Base-by-base conservation (phyloP, 768 basidiomycete genomes). In the Pleurotus eryngii region DNA sequence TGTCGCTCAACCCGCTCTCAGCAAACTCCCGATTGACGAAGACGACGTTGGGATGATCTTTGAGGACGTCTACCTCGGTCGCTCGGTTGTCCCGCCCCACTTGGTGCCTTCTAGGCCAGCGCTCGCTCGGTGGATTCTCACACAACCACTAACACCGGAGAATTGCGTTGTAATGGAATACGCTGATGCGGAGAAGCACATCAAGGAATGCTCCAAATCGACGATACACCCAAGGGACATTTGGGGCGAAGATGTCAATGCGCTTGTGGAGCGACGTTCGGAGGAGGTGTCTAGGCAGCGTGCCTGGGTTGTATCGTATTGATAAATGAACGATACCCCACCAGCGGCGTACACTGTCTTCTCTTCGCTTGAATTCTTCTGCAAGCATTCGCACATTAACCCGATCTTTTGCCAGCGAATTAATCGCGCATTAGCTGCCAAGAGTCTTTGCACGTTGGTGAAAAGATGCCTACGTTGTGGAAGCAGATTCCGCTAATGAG, bases 121-220 rank as follows among this genome's bases (percentile, higher is more conserved):
- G 1, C 76, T 95, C 2, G 80, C 90, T 20, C 78, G 93, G 46
- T 99, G 96, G 97, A 86, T 93, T 63, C 79, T 81, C 15, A 67
- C 68, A 2, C 70, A 70, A 38, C 86, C 87, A 2, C 67, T 98
- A 18, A 75, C 79, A 22, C 73, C 82, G n/a, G 86, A 90, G 39
- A 98, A 98, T 68, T 84, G 89, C 57, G 91, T 95, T 9, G 86
- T 94, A 2, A 85, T 98, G 72, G 91, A 93, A 57, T 70, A 78
- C 55, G 77, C 75, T 49, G 92, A 97, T 55, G 90, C 85, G 0
- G 85, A 86, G 65, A 79, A 75, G 57, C 93, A 94, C 67, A 67
- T 76, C 38, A 72, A 69, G 56, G 76, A 76, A 38, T 83, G 81
- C 45, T 71, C 55, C 65, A 55, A 48, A 15, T 48, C 14, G 46